These are phyloP conservation scores for Lasiodiplodia theobromae DNA, from an alignment of 2,329 filamentous ascomycete species.

Conservation along the genomic window DNA sequence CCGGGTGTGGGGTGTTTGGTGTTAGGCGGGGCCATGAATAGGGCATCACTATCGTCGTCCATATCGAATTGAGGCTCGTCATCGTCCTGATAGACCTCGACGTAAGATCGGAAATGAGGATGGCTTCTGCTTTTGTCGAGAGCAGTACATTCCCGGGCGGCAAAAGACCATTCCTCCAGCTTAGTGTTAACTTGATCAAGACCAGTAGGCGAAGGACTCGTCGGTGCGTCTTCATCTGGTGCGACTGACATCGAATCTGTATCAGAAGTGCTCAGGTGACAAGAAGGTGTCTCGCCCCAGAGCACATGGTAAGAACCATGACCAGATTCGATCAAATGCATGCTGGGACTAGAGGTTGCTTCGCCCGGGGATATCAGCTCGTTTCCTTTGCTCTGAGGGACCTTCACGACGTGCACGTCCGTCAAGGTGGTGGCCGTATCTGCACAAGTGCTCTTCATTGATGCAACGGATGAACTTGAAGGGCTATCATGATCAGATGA, in stretches of 20 bases:
- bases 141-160: conserved; percentile 20
- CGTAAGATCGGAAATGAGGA: conserved; percentile 31
- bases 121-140: conserved; percentile 17
- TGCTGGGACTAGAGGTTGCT: conserved; percentile 40
- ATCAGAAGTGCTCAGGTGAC: conserved; percentile 22
- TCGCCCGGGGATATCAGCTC: conserved; percentile 21
- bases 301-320: conserved; percentile 41
- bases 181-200: conserved; percentile 43
- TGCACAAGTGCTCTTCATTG: conserved; percentile 37
- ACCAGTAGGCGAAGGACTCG: conserved; percentile 33
- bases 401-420: conserved; percentile 45
- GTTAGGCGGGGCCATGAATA: conserved; percentile 40
- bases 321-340: conserved; percentile 42
- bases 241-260: neutral
- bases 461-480: conserved; percentile 9
- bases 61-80: conserved; percentile 19
- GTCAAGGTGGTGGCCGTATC: conserved; percentile 42
- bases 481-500: neutral
- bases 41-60: conserved; percentile 27
- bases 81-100: conserved; percentile 34
- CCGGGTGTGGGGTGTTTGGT: conserved; percentile 38
- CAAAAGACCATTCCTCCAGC: conserved; percentile 40
- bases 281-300: conserved; percentile 40
- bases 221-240: conserved; percentile 35
- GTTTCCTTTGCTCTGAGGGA: conserved; percentile 34